Evolutionary conservation across 2,329 filamentous ascomycete genomes (phyloP).

Genomic region (Scedosporium aurantiacum): DNA sequence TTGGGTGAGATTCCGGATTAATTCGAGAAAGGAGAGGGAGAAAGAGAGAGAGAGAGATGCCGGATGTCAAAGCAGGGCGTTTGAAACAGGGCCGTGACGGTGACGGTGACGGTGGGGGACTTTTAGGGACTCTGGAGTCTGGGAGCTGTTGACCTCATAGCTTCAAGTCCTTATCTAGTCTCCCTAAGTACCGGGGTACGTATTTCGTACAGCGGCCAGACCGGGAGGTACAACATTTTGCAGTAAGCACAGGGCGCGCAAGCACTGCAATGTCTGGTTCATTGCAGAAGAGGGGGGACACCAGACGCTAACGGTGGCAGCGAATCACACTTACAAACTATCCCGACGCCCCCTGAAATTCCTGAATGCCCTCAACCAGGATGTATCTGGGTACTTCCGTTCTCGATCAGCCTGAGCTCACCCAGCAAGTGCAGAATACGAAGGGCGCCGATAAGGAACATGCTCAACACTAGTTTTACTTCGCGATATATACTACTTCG

Average conservation of each 20-base stretch:
- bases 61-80: not conserved
- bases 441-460: too few relatives aligned
- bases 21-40: not conserved
- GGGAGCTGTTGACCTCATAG: not conserved
- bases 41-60: not conserved
- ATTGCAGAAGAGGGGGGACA: not conserved
- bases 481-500: too few relatives aligned
- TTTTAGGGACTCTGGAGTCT: not conserved
- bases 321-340: not conserved
- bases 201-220: not conserved
- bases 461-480: too few relatives aligned
- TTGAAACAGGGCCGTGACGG: slow-evolving; percentile 1
- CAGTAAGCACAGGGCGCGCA: not conserved
- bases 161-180: not conserved
- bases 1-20: not conserved
- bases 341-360: not conserved
- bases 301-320: not conserved
- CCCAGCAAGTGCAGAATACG: too few relatives aligned
- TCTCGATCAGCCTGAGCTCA: not conserved
- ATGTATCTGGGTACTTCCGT: not conserved
- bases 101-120: not conserved
- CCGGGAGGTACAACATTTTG: not conserved
- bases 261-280: not conserved
- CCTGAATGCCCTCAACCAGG: not conserved
- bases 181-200: not conserved